A percentile compares a stretch with the other conserved stretches of the same genome.
phyloP scores from a whole-genome alignment of 371 early-diverging fungal genomes.

The Umbelopsis sp. region DNA sequence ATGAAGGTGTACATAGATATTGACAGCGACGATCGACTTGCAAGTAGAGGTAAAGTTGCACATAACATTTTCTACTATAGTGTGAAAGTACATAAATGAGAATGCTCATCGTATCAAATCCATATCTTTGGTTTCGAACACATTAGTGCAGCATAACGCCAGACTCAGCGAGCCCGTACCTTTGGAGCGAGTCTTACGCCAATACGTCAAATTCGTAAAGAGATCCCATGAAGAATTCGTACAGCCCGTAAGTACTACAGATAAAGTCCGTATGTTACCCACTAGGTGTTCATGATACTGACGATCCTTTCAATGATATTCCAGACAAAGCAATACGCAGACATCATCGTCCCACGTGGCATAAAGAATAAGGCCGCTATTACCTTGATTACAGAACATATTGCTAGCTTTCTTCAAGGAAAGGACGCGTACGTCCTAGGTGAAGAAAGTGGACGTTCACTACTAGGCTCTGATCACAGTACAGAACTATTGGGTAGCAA shows the following conservation, averaged over 20 bases:
- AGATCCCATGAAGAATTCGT: conserved; percentile 88
- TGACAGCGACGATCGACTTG: conserved; percentile 66
- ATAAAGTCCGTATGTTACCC: not conserved
- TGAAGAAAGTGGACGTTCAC: not conserved
- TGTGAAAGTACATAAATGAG: too few species aligned
- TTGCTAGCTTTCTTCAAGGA: not conserved
- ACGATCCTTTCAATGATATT: not conserved
- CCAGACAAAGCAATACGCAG: conserved; percentile 82
- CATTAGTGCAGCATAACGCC: not conserved
- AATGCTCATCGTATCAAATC: not conserved
- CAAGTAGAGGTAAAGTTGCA: conserved; percentile 41
- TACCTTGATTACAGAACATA: conserved; percentile 67
- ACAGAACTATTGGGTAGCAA: not conserved
- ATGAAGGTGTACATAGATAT: conserved; percentile 72
- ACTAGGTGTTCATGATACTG: too few species aligned
- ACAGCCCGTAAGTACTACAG: conserved; percentile 57
- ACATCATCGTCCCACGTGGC: conserved; percentile 88
- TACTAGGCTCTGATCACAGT: not conserved
- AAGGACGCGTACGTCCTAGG: not conserved
- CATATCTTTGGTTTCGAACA: not conserved
- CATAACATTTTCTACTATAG: too few species aligned
- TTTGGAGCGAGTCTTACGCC: conserved; percentile 13
- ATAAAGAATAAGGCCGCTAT: conserved; percentile 76
- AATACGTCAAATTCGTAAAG: conserved; percentile 81
- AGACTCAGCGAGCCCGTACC: not conserved